Evolutionary conservation across 129 eudicot genomes (phyloP).

Genomic region (Escallonia rubra): DNA sequence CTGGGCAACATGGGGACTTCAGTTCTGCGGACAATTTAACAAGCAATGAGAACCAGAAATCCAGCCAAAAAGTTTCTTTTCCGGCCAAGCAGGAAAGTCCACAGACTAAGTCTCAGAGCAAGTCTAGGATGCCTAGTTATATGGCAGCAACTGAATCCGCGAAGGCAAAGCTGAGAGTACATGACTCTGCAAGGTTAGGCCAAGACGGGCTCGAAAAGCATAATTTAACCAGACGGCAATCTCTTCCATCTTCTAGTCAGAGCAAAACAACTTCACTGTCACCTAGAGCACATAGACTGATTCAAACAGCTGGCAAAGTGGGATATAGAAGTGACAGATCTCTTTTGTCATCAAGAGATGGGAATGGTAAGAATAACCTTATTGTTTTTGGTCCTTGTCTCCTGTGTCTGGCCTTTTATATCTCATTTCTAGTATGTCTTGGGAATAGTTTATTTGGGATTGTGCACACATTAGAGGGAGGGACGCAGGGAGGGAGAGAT

Average conservation of each 20-base stretch:
- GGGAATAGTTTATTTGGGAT: too few relatives aligned
- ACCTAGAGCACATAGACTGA: slow-evolving; percentile 26
- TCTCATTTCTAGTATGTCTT: background rate
- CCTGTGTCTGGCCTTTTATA: background rate
- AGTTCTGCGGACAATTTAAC: slow-evolving; percentile 11
- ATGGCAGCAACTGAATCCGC: slow-evolving; percentile 65
- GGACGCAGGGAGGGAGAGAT: too few relatives aligned
- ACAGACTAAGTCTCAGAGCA: slow-evolving; percentile 25
- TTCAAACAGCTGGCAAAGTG: slow-evolving; percentile 31
- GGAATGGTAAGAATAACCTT: slow-evolving; percentile 23
- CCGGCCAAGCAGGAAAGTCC: slow-evolving; percentile 31
- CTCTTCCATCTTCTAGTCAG: slow-evolving; percentile 37
- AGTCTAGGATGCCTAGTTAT: slow-evolving; percentile 46
- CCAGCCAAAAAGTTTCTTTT: slow-evolving; percentile 26
- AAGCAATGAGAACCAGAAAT: slow-evolving; percentile 25
- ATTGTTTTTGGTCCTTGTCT: background rate
- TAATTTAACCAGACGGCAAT: slow-evolving; percentile 31
- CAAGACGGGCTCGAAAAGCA: slow-evolving; percentile 37
- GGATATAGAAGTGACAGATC: slow-evolving; percentile 35
- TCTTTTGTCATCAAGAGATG: slow-evolving; percentile 34
- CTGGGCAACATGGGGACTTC: slow-evolving; percentile 14
- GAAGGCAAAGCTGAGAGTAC: slow-evolving; percentile 56
- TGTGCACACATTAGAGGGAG: too few relatives aligned
- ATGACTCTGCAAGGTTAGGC: slow-evolving; percentile 31
- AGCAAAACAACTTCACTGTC: slow-evolving; percentile 24